Conservation (phyloP, 768 basidiomycete species). For the Boletus rubescentipes region DNA sequence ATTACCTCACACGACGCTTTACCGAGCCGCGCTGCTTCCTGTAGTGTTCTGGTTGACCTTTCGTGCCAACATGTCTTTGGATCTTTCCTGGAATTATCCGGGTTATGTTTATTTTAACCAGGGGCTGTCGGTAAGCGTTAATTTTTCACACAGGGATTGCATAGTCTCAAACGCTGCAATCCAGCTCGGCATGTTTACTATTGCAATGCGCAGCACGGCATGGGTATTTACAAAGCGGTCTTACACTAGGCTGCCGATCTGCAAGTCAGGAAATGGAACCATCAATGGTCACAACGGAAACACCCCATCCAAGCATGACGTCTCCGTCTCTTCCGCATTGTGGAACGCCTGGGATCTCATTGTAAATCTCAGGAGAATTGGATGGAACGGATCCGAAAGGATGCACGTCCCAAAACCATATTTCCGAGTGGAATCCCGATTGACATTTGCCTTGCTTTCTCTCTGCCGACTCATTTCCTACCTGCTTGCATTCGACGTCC, state of each 20-base stretch:
- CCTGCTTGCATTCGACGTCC: constrained; percentile 3
- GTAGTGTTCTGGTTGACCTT: constrained; percentile 45
- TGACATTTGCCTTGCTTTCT: constrained; percentile 16
- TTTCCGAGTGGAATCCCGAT: constrained; percentile 19
- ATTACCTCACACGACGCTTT: constrained; percentile 40
- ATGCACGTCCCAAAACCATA: constrained; percentile 14
- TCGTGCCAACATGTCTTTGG: constrained; percentile 34
- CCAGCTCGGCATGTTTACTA: constrained; percentile 24
- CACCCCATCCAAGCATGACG: not conserved
- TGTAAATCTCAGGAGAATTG: constrained; percentile 26
- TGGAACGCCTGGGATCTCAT: constrained; percentile 31
- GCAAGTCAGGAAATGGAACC: not conserved
- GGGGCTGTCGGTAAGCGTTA: constrained; percentile 18
- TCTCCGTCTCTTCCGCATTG: constrained; percentile 13
- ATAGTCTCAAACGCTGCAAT: not conserved
- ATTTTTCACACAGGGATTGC: no score
- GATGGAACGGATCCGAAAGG: constrained; percentile 23
- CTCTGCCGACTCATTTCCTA: constrained; percentile 9
- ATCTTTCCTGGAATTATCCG: constrained; percentile 20
- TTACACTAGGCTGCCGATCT: constrained; percentile 14
- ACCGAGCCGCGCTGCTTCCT: constrained; percentile 50
- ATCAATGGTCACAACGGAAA: not conserved
- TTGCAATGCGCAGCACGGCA: constrained; percentile 24
- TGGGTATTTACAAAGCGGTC: constrained; percentile 19
- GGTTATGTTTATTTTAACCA: constrained; percentile 22